Percentiles rank a stretch among this genome's conserved stretches.
Evolutionary conservation across 352 stramenopile species (phyloP).

Genomic region (Globisporangium cederbergense): DNA sequence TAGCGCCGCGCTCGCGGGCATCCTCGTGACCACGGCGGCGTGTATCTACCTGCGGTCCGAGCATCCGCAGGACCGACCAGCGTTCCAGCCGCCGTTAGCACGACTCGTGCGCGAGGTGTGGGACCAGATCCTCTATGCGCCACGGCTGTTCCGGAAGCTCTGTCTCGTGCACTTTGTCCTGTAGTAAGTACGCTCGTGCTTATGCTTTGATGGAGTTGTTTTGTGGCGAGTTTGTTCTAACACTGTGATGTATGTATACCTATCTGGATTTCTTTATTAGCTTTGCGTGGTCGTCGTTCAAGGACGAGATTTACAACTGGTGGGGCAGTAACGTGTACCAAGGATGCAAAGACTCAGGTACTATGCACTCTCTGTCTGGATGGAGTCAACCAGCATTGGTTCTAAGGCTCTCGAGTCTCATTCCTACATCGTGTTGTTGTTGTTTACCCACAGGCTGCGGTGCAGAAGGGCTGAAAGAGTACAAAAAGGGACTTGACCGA

Average conservation of each 20-base stretch:
- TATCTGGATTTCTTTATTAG: constrained; percentile 16
- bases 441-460: constrained; percentile 27
- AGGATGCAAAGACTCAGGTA: constrained; percentile 55
- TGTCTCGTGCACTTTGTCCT: constrained; percentile 70
- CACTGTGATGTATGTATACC: background rate
- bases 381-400: background rate
- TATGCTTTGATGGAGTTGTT: background rate
- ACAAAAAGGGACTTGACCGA: constrained; percentile 51
- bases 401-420: background rate
- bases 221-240: background rate
- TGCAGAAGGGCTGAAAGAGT: constrained; percentile 28
- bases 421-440: constrained; percentile 3
- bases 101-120: constrained; percentile 52
- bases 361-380: background rate
- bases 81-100: constrained; percentile 49
- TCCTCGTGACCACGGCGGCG: constrained; percentile 44
- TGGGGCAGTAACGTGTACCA: constrained; percentile 67
- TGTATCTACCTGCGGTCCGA: constrained; percentile 61
- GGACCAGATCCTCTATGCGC: constrained; percentile 62
- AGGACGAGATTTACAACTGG: constrained; percentile 71
- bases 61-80: constrained; percentile 51
- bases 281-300: constrained; percentile 74
- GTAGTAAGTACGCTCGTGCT: constrained; percentile 29
- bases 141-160: constrained; percentile 60
- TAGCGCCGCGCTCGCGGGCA: constrained; percentile 40